phyloP scores from a whole-genome alignment of 768 basidiomycete genomes.

The Phaffia australis region DNA sequence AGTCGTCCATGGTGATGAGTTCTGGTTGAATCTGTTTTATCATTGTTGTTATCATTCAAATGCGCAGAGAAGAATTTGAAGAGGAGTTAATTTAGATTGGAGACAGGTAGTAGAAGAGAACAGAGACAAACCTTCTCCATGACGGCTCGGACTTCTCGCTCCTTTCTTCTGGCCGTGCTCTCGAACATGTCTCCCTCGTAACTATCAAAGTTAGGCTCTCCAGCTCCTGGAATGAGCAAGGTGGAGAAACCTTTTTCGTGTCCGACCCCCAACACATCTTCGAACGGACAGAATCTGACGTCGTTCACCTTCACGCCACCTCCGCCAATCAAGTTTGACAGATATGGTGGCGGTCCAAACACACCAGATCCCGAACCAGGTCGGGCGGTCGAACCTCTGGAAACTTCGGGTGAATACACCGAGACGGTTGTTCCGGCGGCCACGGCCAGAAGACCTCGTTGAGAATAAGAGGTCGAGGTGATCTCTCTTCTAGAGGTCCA shows the following conservation, averaged over 20 bases:
- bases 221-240: slow-evolving; percentile 79
- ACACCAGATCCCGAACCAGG: slow-evolving; percentile 31
- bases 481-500: slow-evolving; percentile 52
- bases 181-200: slow-evolving; percentile 92
- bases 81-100: not conserved
- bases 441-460: slow-evolving; percentile 68
- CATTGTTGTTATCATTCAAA: not conserved
- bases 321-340: slow-evolving; percentile 60
- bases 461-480: slow-evolving; percentile 71
- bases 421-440: slow-evolving; percentile 75
- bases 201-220: slow-evolving; percentile 91
- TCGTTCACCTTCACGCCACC: slow-evolving; percentile 65
- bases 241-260: slow-evolving; percentile 69
- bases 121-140: slow-evolving; percentile 62
- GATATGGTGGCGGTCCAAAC: slow-evolving; percentile 64
- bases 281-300: slow-evolving; percentile 76
- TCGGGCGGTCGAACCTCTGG: slow-evolving; percentile 41
- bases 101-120: slow-evolving; percentile 1
- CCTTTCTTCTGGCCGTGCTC: slow-evolving; percentile 62
- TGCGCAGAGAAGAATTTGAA: not conserved
- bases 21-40: slow-evolving; percentile 68
- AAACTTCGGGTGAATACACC: slow-evolving; percentile 28
- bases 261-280: slow-evolving; percentile 67
- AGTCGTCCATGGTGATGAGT: slow-evolving; percentile 57
- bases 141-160: slow-evolving; percentile 79